These are phyloP conservation scores for Hypoxylon sp. DNA, from an alignment of 2,329 filamentous ascomycete species.

Conservation along the genomic window DNA sequence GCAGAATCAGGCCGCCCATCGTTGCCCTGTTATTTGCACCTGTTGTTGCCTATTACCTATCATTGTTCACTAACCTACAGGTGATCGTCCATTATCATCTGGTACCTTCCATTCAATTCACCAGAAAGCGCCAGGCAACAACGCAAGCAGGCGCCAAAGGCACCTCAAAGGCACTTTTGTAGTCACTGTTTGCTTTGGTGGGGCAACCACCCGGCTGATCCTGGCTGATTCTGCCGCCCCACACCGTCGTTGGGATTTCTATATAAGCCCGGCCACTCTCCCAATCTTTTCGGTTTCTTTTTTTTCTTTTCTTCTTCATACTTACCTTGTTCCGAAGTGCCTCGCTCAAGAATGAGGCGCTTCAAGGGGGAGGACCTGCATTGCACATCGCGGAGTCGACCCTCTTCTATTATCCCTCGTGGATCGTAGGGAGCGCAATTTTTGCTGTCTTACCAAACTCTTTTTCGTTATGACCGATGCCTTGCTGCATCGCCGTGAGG, in stretches of 20 bases:
- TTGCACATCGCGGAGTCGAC: constrained; percentile 67
- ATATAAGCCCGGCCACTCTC: constrained; percentile 2
- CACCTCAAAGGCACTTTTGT: not conserved
- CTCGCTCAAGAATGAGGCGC: constrained; percentile 47
- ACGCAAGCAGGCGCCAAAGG: not conserved
- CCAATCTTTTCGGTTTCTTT: constrained; percentile 6
- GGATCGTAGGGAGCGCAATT: constrained; percentile 51
- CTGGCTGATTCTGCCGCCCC: constrained; percentile 1
- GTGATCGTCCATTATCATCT: too few relatives aligned
- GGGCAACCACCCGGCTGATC: not conserved
- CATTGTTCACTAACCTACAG: too few relatives aligned
- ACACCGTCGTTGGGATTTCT: not conserved
- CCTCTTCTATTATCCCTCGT: constrained; percentile 51
- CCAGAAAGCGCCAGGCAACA: not conserved
- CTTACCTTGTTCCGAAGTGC: constrained; percentile 51
- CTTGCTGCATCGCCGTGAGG: constrained; percentile 27
- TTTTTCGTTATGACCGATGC: constrained; percentile 34
- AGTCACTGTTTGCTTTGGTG: constrained; percentile 3
- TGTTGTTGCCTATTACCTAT: not conserved
- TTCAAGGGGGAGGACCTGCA: constrained; percentile 60
- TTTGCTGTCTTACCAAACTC: constrained; percentile 48
- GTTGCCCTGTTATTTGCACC: not conserved
- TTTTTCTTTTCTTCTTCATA: constrained; percentile 48
- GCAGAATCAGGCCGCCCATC: constrained; percentile 24
- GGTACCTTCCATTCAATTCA: not conserved